Conservation (phyloP, 2,329 filamentous ascomycete genomes). For the Fusarium pilosicola region DNA sequence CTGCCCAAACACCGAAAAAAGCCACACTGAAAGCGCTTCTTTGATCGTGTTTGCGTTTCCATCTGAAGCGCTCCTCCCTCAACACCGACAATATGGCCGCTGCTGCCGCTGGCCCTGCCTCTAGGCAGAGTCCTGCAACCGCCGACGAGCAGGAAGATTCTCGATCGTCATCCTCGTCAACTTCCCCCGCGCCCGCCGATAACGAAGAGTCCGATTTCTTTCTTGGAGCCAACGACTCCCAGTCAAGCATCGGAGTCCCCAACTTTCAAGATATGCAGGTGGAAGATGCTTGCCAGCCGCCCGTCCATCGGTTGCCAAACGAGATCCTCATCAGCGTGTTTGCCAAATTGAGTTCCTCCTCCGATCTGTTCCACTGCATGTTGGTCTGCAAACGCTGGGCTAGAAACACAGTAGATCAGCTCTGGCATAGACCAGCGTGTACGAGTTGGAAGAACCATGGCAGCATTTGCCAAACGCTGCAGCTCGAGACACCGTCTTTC, state of each 20-base stretch:
- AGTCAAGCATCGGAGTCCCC: conserved; percentile 87
- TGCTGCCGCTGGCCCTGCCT: conserved; percentile 24
- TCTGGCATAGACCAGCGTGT: conserved; percentile 95
- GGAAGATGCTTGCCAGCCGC: conserved; percentile 75
- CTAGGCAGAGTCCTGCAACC: conserved; percentile 35
- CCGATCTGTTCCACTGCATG: conserved; percentile 88
- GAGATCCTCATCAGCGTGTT: conserved; percentile 96
- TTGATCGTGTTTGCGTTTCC: conserved; percentile 3
- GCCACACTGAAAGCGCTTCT: background rate
- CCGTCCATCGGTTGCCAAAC: conserved; percentile 86
- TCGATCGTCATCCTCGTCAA: conserved; percentile 73
- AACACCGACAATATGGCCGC: conserved; percentile 38
- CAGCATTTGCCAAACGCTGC: conserved; percentile 82
- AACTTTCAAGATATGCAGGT: conserved; percentile 80
- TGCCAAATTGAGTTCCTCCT: conserved; percentile 78
- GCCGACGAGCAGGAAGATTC: conserved; percentile 61
- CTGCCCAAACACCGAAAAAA: conserved; percentile 21
- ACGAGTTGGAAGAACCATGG: conserved; percentile 85
- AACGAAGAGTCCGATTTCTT: conserved; percentile 97
- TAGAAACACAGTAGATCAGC: conserved; percentile 86
- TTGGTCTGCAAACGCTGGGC: conserved; percentile 95
- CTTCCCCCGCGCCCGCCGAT: conserved; percentile 78
- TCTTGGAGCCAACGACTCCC: conserved; percentile 87
- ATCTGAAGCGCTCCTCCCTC: conserved; percentile 21
- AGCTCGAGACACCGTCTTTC: conserved; percentile 80